A percentile compares a stretch with the other conserved stretches of the same genome.
Conservation (phyloP, 495 filamentous ascomycete species). For the Daldinia concentrica region DNA sequence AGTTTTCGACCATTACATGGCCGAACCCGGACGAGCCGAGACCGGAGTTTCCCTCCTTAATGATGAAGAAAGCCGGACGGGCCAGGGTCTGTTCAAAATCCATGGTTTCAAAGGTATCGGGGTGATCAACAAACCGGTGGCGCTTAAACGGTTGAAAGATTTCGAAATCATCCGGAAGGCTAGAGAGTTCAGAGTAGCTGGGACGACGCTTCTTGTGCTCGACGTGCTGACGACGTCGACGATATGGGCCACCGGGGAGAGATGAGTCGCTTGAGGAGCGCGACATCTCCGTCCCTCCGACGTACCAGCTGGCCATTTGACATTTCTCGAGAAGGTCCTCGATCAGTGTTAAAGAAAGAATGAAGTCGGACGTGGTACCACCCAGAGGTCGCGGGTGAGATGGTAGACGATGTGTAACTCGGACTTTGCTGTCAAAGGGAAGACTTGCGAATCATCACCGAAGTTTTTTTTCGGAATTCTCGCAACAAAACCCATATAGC, state of each 20-base stretch:
- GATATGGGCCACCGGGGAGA: slow-evolving; percentile 36
- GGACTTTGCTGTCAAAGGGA: slow-evolving; percentile 34
- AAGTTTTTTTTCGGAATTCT: slow-evolving; percentile 22
- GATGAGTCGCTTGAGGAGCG: slow-evolving; percentile 49
- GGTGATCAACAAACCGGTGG: slow-evolving; percentile 30
- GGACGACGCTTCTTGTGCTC: slow-evolving; percentile 43
- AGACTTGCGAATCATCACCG: slow-evolving; percentile 38
- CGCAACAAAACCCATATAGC: slow-evolving; percentile 18
- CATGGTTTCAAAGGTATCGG: slow-evolving; percentile 16
- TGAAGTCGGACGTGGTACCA: slow-evolving; percentile 39
- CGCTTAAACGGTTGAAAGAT: slow-evolving; percentile 44
- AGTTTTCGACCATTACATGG: slow-evolving; percentile 6
- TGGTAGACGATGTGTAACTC: slow-evolving; percentile 18
- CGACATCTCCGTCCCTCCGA: slow-evolving; percentile 48
- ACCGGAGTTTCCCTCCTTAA: slow-evolving; percentile 38
- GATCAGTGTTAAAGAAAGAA: slow-evolving; percentile 18
- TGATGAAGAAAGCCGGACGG: slow-evolving; percentile 44
- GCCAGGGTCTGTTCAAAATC: slow-evolving; percentile 32
- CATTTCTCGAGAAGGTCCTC: slow-evolving; percentile 37
- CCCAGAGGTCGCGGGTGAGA: slow-evolving; percentile 32
- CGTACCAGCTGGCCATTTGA: slow-evolving; percentile 49
- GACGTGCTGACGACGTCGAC: slow-evolving; percentile 28
- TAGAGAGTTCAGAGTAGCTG: slow-evolving; percentile 35
- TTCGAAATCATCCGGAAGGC: slow-evolving; percentile 38
- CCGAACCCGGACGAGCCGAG: slow-evolving; percentile 8